Percentiles rank a stretch among this genome's conserved stretches.
Conservation (phyloP, 2,329 filamentous ascomycete genomes). For the Pyrenochaeta sp. region DNA sequence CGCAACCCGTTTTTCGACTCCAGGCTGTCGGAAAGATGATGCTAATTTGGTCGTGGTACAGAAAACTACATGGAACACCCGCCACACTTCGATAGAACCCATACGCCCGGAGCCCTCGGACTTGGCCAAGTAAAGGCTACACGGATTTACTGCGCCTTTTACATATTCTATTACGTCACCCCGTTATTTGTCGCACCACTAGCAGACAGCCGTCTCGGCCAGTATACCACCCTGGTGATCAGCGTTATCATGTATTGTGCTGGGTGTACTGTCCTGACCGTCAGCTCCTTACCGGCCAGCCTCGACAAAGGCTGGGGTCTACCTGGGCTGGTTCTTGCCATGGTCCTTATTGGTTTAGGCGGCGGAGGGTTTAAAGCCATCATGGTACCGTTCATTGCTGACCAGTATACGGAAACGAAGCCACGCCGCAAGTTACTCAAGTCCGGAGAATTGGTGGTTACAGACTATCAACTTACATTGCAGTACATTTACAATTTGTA, state of each 20-base stretch:
- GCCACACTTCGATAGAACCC: slow-evolving; percentile 23
- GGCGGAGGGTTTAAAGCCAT: slow-evolving; percentile 50
- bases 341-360: slow-evolving; percentile 51
- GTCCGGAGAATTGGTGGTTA: slow-evolving; percentile 46
- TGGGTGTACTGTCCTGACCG: slow-evolving; percentile 31
- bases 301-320: slow-evolving; percentile 35
- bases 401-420: slow-evolving; percentile 42
- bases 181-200: slow-evolving; percentile 49
- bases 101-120: slow-evolving; percentile 47
- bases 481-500: slow-evolving; percentile 52
- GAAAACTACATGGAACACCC: slow-evolving; percentile 57
- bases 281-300: slow-evolving; percentile 28
- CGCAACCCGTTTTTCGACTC: background rate
- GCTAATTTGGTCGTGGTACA: slow-evolving; percentile 21
- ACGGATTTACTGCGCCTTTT: slow-evolving; percentile 64
- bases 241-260: slow-evolving; percentile 40
- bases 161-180: slow-evolving; percentile 58
- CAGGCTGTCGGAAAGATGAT: background rate
- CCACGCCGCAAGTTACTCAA: slow-evolving; percentile 30
- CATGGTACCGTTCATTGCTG: slow-evolving; percentile 48
- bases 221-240: slow-evolving; percentile 48
- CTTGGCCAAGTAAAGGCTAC: slow-evolving; percentile 55
- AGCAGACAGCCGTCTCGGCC: slow-evolving; percentile 51
- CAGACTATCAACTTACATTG: slow-evolving; percentile 43
- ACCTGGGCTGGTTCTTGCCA: slow-evolving; percentile 36